Evolutionary conservation across 805 yeast genomes (phyloP).

Genomic region (Candida cerambycidarum): DNA sequence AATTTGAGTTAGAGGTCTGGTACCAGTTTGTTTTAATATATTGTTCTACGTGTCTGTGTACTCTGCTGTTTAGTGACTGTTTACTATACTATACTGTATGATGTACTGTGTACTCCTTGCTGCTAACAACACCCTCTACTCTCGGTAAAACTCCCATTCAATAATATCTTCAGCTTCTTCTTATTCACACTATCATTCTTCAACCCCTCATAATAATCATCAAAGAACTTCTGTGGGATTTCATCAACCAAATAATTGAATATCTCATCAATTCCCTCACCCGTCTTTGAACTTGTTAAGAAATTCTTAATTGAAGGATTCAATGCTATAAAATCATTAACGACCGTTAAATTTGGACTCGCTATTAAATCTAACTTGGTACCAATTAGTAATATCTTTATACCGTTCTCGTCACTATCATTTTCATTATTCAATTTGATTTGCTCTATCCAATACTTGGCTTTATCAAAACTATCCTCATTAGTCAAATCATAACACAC

Average conservation of each 20-base stretch:
- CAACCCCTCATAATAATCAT: slow-evolving; percentile 12
- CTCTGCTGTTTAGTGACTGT: too few species aligned
- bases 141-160: slow-evolving; percentile 11
- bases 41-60: too few species aligned
- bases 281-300: slow-evolving; percentile 69
- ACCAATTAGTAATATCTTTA: slow-evolving; percentile 62
- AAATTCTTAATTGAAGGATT: slow-evolving; percentile 22
- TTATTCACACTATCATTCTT: slow-evolving; percentile 4
- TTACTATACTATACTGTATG: too few species aligned
- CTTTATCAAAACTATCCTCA: slow-evolving; percentile 55
- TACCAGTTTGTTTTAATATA: too few species aligned
- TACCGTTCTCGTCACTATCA: slow-evolving; percentile 17
- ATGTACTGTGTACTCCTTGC: too few species aligned
- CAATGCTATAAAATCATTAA: slow-evolving; percentile 17
- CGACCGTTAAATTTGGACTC: slow-evolving; percentile 10
- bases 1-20: slow-evolving; percentile 1
- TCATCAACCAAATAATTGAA: slow-evolving; percentile 32
- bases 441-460: slow-evolving; percentile 90
- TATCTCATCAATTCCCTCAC: slow-evolving; percentile 52
- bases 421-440: slow-evolving; percentile 33
- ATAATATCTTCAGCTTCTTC: slow-evolving; percentile 9
- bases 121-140: slow-evolving; percentile 10
- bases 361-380: slow-evolving; percentile 70
- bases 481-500: slow-evolving; percentile 82
- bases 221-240: slow-evolving; percentile 32